Conservation (phyloP, 2,329 filamentous ascomycete species). For the Annulohypoxylon truncatum region DNA sequence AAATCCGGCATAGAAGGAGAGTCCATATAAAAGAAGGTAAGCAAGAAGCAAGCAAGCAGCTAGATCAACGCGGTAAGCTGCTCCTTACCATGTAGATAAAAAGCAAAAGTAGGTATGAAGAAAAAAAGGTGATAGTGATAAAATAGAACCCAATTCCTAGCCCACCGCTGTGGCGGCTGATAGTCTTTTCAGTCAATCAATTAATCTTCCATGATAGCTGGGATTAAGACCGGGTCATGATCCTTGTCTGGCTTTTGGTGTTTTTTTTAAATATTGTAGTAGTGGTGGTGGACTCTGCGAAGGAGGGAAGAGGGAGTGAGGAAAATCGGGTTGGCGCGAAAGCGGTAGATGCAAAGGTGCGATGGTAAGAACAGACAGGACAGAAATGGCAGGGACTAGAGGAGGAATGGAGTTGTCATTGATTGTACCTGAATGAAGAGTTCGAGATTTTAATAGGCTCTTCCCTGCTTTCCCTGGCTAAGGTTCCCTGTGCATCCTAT, state of each 20-base stretch:
- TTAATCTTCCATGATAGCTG: conserved; percentile 38
- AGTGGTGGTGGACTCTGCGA: not conserved
- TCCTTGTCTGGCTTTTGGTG: conserved; percentile 27
- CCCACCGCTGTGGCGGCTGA: conserved; percentile 12
- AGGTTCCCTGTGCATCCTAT: not conserved
- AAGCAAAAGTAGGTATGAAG: not conserved
- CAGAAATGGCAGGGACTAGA: conserved; percentile 17
- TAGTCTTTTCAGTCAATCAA: conserved; percentile 34
- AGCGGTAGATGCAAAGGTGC: conserved; percentile 2
- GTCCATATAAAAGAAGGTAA: conserved; percentile 12
- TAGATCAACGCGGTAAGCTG: conserved; percentile 22
- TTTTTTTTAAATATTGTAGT: conserved; percentile 2
- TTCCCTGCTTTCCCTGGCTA: not conserved
- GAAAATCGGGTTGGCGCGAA: conserved; percentile 13
- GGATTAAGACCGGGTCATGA: conserved; percentile 36
- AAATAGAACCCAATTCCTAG: conserved; percentile 13
- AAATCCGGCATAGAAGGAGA: not conserved
- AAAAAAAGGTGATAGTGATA: conserved; percentile 15
- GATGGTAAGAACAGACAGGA: conserved; percentile 6
- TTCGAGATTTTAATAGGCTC: conserved; percentile 13
- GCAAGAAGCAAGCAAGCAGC: not conserved
- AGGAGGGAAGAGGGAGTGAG: not conserved
- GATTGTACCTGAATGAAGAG: conserved; percentile 15
- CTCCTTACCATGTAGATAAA: not conserved
- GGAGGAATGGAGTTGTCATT: conserved; percentile 14